Percentiles rank a stretch among this genome's conserved stretches.
phyloP scores from a whole-genome alignment of 75 land plant genomes.

The Chamaecyparis obtusa region DNA sequence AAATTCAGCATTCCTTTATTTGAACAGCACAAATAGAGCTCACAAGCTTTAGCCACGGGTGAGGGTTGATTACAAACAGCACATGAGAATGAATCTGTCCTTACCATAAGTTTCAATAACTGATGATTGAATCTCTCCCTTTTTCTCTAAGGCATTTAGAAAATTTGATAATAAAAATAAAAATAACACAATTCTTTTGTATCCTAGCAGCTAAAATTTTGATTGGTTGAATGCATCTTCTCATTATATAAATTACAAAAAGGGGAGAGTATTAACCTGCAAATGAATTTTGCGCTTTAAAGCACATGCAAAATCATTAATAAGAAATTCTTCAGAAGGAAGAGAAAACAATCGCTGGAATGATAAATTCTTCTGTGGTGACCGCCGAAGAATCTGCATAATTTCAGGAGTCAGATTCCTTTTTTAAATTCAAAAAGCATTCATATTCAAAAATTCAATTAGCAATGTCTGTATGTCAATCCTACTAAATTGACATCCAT shows the following conservation, averaged over 20 bases:
- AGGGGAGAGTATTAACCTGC: slow-evolving; percentile 20
- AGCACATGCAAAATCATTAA: slow-evolving; percentile 52
- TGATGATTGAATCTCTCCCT: neutral
- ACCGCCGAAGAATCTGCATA: slow-evolving; percentile 28
- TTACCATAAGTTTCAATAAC: neutral
- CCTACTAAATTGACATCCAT: neutral
- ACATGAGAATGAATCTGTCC: neutral
- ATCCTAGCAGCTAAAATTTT: neutral
- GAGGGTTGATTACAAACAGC: neutral
- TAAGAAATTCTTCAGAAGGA: slow-evolving; percentile 51
- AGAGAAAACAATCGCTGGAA: slow-evolving; percentile 50
- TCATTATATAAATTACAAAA: neutral
- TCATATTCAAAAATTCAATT: neutral
- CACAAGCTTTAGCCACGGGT: neutral
- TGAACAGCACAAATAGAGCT: neutral
- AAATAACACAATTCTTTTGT: neutral
- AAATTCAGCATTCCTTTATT: neutral
- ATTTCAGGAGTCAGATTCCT: neutral
- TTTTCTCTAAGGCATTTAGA: neutral
- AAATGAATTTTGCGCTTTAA: slow-evolving; percentile 37
- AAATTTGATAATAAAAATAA: neutral
- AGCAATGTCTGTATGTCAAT: neutral
- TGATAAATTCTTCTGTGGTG: slow-evolving; percentile 36
- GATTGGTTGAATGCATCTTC: neutral
- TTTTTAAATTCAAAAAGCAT: neutral